Percentiles rank a stretch among this genome's conserved stretches.
These are phyloP conservation scores for Collybia nuda DNA, from an alignment of 768 basidiomycete species.

Conservation along the genomic window DNA sequence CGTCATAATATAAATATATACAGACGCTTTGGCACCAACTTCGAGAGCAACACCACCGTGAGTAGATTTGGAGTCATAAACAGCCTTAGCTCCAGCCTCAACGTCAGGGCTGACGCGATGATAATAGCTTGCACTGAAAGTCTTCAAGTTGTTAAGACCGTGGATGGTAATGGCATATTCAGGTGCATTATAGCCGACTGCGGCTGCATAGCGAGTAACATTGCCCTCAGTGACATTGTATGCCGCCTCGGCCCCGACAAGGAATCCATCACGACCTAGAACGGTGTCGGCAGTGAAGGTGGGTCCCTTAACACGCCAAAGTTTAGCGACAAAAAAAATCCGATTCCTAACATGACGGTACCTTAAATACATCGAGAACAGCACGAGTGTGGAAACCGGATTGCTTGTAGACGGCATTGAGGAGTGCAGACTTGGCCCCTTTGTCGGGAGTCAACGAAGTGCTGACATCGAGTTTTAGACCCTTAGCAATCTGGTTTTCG, in stretches of 20 bases:
- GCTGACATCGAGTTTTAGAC: conserved; percentile 91
- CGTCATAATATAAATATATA: conserved; percentile 17
- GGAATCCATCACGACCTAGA: conserved; percentile 95
- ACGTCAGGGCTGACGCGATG: conserved; percentile 91
- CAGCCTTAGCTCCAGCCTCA: conserved; percentile 94
- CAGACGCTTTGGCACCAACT: conserved; percentile 93
- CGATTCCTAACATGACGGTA: conserved; percentile 28
- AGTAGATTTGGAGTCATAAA: conserved; percentile 93
- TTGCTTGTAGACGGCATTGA: conserved; percentile 92
- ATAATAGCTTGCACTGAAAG: conserved; percentile 96
- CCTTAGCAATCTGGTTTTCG: conserved; percentile 96
- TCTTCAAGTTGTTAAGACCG: conserved; percentile 91
- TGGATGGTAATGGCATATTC: conserved; percentile 95
- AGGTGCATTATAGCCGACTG: conserved; percentile 92
- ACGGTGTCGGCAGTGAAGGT: conserved; percentile 97
- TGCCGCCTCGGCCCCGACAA: conserved; percentile 91
- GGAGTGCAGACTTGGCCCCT: conserved; percentile 78
- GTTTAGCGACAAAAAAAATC: neutral
- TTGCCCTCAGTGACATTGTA: conserved; percentile 96
- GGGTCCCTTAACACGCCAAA: conserved; percentile 64
- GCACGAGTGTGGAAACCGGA: conserved; percentile 92
- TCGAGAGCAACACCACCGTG: conserved; percentile 86
- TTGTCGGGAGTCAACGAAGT: conserved; percentile 87
- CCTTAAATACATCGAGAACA: conserved; percentile 92
- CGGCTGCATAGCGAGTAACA: conserved; percentile 89